Conservation (phyloP, 257 asterid genomes). For the Schizonepeta tenuifolia region DNA sequence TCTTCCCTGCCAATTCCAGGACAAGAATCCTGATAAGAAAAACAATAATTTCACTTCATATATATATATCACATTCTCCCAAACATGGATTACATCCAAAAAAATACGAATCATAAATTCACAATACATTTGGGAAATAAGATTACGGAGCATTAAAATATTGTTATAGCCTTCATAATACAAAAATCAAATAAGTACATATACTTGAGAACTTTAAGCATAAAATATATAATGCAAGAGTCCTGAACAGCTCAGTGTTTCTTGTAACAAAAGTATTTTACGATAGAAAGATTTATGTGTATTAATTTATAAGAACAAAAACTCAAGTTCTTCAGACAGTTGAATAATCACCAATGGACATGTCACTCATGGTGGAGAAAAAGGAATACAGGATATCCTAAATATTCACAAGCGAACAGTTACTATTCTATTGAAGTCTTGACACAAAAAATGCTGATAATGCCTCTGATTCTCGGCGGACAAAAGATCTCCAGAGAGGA, state of each 20-base stretch:
- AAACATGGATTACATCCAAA: not conserved
- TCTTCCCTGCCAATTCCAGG: slow-evolving; percentile 61
- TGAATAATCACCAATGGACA: slow-evolving; percentile 5
- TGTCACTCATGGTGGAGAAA: slow-evolving; percentile 20
- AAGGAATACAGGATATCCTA: not conserved
- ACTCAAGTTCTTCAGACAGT: not conserved
- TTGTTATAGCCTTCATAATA: not conserved
- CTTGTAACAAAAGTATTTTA: not conserved
- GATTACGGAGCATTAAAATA: not conserved
- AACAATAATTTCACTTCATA: slow-evolving; percentile 21
- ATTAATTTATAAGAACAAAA: not conserved
- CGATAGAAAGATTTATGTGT: not conserved
- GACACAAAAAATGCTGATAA: not conserved
- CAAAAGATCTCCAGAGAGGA: not conserved
- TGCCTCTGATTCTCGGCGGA: not conserved
- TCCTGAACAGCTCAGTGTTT: not conserved
- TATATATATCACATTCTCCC: not conserved
- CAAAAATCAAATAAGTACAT: not conserved
- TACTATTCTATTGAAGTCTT: not conserved
- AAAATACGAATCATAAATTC: not conserved
- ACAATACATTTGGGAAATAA: slow-evolving; percentile 6
- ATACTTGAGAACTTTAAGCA: not conserved
- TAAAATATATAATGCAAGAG: not conserved
- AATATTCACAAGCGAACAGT: not conserved
- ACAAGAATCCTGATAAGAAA: slow-evolving; percentile 58